A percentile compares a stretch with the other conserved stretches of the same genome.
These are phyloP conservation scores for Groenewaldozyma sp. DNA, from an alignment of 1,139 yeast genomes.

Conservation along the genomic window DNA sequence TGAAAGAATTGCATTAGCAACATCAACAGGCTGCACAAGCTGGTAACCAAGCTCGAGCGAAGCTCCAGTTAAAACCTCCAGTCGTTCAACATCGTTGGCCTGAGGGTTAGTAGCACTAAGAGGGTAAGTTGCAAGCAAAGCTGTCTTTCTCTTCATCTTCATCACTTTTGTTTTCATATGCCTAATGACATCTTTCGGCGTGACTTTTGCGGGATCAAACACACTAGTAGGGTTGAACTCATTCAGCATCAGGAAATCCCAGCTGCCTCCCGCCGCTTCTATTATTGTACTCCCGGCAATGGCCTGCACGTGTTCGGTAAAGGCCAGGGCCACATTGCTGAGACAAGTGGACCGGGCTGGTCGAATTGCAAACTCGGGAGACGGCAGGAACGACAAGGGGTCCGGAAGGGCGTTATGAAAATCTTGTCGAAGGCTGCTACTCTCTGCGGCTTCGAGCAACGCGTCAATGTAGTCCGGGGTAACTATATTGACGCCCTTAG, in stretches of 20 bases:
- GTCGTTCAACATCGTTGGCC: neutral
- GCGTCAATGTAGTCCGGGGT: slow-evolving; percentile 16
- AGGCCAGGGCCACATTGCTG: slow-evolving; percentile 14
- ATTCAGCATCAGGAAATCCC: neutral
- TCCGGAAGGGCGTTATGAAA: slow-evolving; percentile 17
- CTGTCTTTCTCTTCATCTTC: neutral
- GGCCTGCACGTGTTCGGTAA: slow-evolving; percentile 11
- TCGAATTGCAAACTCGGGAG: slow-evolving; percentile 14
- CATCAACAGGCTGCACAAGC: slow-evolving; percentile 10
- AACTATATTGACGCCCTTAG: slow-evolving; percentile 21
- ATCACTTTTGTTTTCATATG: neutral
- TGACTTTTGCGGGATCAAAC: neutral
- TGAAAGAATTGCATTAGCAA: slow-evolving; percentile 10
- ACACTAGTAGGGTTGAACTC: slow-evolving; percentile 4
- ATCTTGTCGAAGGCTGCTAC: slow-evolving; percentile 14
- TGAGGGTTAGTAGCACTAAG: slow-evolving; percentile 5
- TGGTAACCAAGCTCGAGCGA: slow-evolving; percentile 10
- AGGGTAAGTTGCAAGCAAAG: slow-evolving; percentile 8
- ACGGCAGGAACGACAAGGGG: slow-evolving; percentile 12
- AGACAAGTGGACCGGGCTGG: slow-evolving; percentile 15
- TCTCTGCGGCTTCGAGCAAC: slow-evolving; percentile 10
- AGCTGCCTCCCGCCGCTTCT: neutral
- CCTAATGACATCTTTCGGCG: neutral
- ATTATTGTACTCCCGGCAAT: neutral
- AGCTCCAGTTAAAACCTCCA: slow-evolving; percentile 11